phyloP scores from a whole-genome alignment of 2,329 filamentous ascomycete genomes.

The Colletotrichum spinosum region DNA sequence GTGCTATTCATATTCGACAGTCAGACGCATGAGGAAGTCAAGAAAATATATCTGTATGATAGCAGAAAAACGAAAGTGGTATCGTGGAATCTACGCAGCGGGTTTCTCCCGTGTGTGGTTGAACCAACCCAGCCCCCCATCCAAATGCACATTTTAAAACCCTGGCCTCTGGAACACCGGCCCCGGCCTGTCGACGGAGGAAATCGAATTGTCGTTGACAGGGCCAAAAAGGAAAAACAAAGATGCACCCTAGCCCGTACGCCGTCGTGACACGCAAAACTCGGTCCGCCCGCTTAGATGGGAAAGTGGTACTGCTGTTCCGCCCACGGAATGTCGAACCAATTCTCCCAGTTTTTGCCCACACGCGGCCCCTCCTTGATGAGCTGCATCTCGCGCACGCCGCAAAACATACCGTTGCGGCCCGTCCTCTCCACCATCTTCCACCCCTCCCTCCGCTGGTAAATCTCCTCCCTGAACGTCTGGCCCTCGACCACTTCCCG shows the following conservation, averaged over 20 bases:
- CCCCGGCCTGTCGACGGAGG: not conserved
- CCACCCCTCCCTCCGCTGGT: conserved; percentile 54
- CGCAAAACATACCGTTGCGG: conserved; percentile 66
- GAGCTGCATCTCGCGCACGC: conserved; percentile 61
- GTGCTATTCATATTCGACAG: too few relatives aligned
- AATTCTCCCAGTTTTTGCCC: conserved; percentile 37
- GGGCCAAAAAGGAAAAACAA: not conserved
- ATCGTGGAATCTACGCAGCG: conserved; percentile 9
- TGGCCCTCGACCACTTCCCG: conserved; percentile 70
- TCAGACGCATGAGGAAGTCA: too few relatives aligned
- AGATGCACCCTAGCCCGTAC: not conserved
- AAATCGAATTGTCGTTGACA: too few relatives aligned
- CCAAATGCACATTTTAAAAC: not conserved
- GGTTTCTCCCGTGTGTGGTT: not conserved
- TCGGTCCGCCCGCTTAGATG: not conserved
- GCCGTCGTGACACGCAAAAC: not conserved
- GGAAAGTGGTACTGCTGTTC: conserved; percentile 31
- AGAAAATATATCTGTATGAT: not conserved
- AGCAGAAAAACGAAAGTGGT: conserved; percentile 26
- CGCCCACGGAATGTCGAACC: conserved; percentile 25
- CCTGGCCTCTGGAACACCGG: not conserved
- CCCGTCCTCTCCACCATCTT: conserved; percentile 56
- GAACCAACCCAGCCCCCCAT: not conserved
- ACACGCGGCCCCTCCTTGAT: conserved; percentile 40
- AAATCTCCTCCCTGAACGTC: conserved; percentile 62